phyloP scores from a whole-genome alignment of 2,329 filamentous ascomycete genomes.

The Epichloe coenophiala region DNA sequence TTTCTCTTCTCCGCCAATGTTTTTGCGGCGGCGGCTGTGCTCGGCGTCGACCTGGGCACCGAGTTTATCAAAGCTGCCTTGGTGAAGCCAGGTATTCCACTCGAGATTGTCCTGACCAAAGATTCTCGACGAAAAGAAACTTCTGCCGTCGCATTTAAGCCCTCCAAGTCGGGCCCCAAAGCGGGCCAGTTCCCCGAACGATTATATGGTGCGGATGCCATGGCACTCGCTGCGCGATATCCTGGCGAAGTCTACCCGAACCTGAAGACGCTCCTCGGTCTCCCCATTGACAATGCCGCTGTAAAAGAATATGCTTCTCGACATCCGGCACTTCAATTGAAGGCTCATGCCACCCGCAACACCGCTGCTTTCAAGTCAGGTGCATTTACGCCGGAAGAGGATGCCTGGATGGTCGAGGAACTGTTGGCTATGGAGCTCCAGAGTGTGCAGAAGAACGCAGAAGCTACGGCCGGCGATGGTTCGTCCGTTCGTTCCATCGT shows the following conservation, averaged over 20 bases:
- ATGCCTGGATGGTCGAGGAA: conserved; percentile 74
- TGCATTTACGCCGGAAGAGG: conserved; percentile 46
- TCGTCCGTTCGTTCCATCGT: conserved; percentile 67
- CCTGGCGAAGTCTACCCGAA: conserved; percentile 92
- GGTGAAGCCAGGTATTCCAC: conserved; percentile 90
- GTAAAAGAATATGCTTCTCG: conserved; percentile 58
- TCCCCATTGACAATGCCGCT: conserved; percentile 45
- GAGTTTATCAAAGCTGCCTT: conserved; percentile 94
- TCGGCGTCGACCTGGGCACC: conserved; percentile 89
- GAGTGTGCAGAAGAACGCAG: conserved; percentile 80
- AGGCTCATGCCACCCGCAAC: conserved; percentile 42
- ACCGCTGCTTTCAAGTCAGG: conserved; percentile 76
- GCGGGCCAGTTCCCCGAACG: conserved; percentile 68
- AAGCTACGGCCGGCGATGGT: conserved; percentile 64
- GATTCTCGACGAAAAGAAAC: conserved; percentile 94
- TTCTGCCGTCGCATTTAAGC: conserved; percentile 88
- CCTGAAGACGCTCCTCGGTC: conserved; percentile 78
- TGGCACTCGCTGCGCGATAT: conserved; percentile 75
- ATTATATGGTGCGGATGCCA: conserved; percentile 81
- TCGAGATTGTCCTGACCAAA: conserved; percentile 95
- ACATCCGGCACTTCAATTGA: conserved; percentile 66
- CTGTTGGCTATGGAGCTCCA: conserved; percentile 92
- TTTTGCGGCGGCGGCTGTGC: conserved; percentile 53
- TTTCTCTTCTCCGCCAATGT: conserved; percentile 29
- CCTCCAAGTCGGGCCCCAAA: conserved; percentile 50